A percentile compares a stretch with the other conserved stretches of the same genome.
These are phyloP conservation scores for Boletus subcaerulescens DNA, from an alignment of 768 basidiomycete species.

Conservation along the genomic window DNA sequence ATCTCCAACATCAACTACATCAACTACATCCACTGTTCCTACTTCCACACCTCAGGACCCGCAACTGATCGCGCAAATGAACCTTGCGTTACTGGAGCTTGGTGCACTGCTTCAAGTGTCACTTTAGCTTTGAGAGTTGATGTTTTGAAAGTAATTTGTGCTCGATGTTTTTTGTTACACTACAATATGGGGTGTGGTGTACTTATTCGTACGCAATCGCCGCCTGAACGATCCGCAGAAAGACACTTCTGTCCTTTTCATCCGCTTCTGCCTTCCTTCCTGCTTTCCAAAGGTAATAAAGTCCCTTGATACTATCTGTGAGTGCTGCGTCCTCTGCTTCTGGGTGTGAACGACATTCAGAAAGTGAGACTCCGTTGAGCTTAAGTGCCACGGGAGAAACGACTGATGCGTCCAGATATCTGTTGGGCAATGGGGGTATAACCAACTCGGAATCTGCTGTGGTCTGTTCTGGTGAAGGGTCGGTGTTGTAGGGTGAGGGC, in stretches of 20 bases:
- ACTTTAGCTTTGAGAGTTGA: conserved; percentile 1
- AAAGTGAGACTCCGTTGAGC: conserved; percentile 9
- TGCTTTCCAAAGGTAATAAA: conserved; percentile 60
- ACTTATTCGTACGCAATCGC: conserved; percentile 23
- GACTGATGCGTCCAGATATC: conserved; percentile 8
- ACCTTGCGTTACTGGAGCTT: conserved; percentile 27
- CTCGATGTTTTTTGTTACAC: background rate
- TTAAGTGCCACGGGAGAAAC: conserved; percentile 15
- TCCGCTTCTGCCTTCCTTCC: conserved; percentile 25
- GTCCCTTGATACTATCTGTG: conserved; percentile 48
- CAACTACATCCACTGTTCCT: conserved; percentile 6
- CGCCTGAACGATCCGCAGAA: conserved; percentile 35
- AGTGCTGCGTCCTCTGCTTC: conserved; percentile 40
- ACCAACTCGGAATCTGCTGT: conserved; percentile 22
- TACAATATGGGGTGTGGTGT: background rate
- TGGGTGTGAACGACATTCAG: background rate
- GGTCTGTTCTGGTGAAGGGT: conserved; percentile 15
- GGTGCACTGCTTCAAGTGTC: conserved; percentile 19
- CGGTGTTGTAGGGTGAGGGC: conserved; percentile 3
- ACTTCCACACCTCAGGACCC: conserved; percentile 19
- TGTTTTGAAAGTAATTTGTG: too few relatives aligned
- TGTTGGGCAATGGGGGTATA: conserved; percentile 20
- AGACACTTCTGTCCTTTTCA: conserved; percentile 26
- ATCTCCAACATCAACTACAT: conserved; percentile 5
- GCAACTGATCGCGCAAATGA: conserved; percentile 20